These are phyloP conservation scores for Boletus coccyginus DNA, from an alignment of 768 basidiomycete genomes.

Conservation along the genomic window DNA sequence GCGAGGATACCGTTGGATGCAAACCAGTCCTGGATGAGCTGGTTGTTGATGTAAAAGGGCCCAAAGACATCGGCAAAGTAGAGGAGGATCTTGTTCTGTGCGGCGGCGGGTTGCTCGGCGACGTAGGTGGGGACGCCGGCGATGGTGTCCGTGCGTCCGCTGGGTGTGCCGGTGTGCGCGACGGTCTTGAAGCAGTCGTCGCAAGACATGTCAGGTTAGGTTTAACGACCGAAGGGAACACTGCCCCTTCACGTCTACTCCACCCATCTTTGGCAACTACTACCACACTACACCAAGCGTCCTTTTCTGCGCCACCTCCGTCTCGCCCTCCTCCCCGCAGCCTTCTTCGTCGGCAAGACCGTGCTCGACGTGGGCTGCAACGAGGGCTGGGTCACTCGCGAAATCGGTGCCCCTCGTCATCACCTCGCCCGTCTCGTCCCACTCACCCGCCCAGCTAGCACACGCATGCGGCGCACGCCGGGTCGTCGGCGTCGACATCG, in stretches of 20 bases:
- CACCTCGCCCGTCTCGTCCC: too few species aligned
- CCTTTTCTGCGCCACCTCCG: slow-evolving; percentile 60
- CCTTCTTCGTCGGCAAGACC: slow-evolving; percentile 50
- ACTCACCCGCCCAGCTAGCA: slow-evolving; percentile 40
- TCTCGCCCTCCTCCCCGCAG: slow-evolving; percentile 54
- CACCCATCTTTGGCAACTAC: slow-evolving; percentile 70
- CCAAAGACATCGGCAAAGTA: slow-evolving; percentile 61
- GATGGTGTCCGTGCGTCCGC: slow-evolving; percentile 34
- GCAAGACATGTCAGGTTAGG: slow-evolving; percentile 39
- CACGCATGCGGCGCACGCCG: slow-evolving; percentile 60
- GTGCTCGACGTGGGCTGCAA: slow-evolving; percentile 89
- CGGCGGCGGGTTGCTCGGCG: slow-evolving; percentile 38
- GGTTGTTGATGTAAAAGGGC: slow-evolving; percentile 55
- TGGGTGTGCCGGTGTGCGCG: slow-evolving; percentile 48
- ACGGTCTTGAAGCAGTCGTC: slow-evolving; percentile 55
- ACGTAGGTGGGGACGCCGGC: slow-evolving; percentile 51
- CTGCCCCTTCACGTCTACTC: neutral
- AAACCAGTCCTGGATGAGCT: slow-evolving; percentile 63
- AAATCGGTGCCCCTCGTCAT: slow-evolving; percentile 51
- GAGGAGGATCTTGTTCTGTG: slow-evolving; percentile 46
- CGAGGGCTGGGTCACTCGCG: slow-evolving; percentile 81
- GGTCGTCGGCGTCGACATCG: slow-evolving; percentile 85
- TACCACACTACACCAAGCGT: slow-evolving; percentile 77
- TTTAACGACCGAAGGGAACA: too few species aligned
- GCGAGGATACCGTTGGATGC: slow-evolving; percentile 48